Percentiles rank a stretch among this genome's conserved stretches.
Evolutionary conservation across 768 basidiomycete species (phyloP).

Genomic region (Cystobasidium onofrii): DNA sequence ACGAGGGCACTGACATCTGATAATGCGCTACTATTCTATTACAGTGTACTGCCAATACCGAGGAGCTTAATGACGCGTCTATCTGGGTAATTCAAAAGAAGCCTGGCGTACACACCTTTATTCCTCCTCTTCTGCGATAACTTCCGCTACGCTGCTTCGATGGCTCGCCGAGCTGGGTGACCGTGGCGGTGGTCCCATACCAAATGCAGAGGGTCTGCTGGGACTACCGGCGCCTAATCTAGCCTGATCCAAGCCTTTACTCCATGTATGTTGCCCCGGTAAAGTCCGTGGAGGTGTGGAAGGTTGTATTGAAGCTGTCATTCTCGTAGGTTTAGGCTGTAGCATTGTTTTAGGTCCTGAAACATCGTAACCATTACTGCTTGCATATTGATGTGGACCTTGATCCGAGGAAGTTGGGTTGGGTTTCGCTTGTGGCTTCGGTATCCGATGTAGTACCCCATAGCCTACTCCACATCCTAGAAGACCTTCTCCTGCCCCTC

Average conservation of each 20-base stretch:
- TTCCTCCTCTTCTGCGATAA: conserved; percentile 31
- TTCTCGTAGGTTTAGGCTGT: neutral
- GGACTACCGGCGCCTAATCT: conserved; percentile 10
- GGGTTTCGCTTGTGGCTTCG: conserved; percentile 55
- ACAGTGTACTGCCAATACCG: too few relatives aligned
- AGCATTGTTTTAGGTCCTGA: neutral
- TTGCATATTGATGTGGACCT: neutral
- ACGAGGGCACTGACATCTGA: too few relatives aligned
- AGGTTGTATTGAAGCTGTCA: conserved; percentile 13
- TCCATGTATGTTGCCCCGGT: neutral
- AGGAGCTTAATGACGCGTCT: too few relatives aligned
- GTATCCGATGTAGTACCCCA: conserved; percentile 79
- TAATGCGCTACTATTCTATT: too few relatives aligned
- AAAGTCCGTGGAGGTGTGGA: conserved; percentile 2
- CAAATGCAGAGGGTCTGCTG: neutral
- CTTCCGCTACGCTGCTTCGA: conserved; percentile 9
- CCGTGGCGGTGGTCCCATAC: conserved; percentile 5
- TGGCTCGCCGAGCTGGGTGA: neutral
- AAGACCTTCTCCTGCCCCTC: conserved; percentile 94
- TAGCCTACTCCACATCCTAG: conserved; percentile 94
- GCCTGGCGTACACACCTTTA: too few relatives aligned
- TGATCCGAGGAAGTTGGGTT: neutral
- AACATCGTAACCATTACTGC: neutral
- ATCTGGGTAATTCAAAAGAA: too few relatives aligned
- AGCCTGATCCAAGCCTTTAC: neutral